Evolutionary conservation across 2,329 filamentous ascomycete genomes (phyloP), one percentile per base, ranked within the genome.

Genomic region (Chaetomiaceae sp.): DNA sequence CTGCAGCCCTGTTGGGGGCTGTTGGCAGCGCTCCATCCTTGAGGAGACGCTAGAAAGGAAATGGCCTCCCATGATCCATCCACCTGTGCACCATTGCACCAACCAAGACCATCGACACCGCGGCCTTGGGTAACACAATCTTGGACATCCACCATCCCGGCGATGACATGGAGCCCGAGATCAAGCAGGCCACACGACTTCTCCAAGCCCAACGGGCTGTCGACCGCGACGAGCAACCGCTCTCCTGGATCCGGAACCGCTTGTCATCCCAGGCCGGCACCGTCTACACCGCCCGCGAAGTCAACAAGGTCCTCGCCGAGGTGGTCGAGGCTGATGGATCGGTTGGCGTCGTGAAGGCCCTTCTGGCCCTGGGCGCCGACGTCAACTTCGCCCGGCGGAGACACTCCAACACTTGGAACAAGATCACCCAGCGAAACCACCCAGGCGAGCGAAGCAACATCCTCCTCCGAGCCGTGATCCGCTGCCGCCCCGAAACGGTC

Each of bases 311-410:
- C 22, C 52, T 66, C 25, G 56, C 53, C 25, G 56, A 63, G 37
- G 58, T 64, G 7, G 51, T 65, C 33, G 62, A 65, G 23, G 37
- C 57, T 7, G 60, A 65, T 17, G 64, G 62, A 8, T 59, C 63
- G 0, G 48, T 59, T 17, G 61, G 63, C 11, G 53, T 65, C 6
- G 58, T 64, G 52, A 62, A 58, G 45, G 62, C 62, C 7, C 48
- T 65, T 9, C 49, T 65, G 20, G 49, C 53, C 4, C 59, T 65
- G 12, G 64, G 64, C 1, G 63, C 59, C 47, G 64, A 65, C 36
- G 59, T 65, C 53, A 65, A 65, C 57, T 62, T 61, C 39, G 49
- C 51, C 23, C 58, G 57, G 15, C 57, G 59, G 12, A 51, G 57
- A 25, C 60, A 58, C 38, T 57, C 59, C 3, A 57, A 42, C 25